Evolutionary conservation across 192 early-diverging fungal genomes (phyloP), one percentile per base, ranked within the genome.

Genomic region (Allomyces macrogynus): DNA sequence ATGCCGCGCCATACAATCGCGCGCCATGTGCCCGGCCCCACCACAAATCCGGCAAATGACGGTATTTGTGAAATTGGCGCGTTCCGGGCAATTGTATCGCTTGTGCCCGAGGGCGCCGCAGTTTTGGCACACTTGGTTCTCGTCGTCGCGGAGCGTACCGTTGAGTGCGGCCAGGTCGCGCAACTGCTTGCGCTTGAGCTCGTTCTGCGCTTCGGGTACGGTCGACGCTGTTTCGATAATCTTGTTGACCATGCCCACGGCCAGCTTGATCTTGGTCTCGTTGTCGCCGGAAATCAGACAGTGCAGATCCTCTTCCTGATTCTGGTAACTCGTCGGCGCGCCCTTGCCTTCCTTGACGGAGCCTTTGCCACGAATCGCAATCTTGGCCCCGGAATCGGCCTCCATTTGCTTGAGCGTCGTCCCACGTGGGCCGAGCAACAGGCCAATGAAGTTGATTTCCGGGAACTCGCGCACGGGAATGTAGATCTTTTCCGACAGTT

Each of bases 331-430:
- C 1, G 49, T 20, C 24, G 24, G 27, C 61, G 81, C 82, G 18
- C 78, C 76, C 63, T 87, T 86, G 16, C 95, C 95, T 69, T 98
- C 95, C 75, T 98, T 98, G 63, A 96, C 89, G 10, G 91, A 94
- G 14, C 95, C 95, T 54, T 84, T 80, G 43, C 95, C 95, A 63
- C 95, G 87, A 72, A 98, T 98, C 70, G 88, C 90, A 66, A 98
- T 93, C 70, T 96, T 96, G 49, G 88, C 86, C 0, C 93, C 93
- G 12, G 91, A 91, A 16, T 94, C 92, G 1, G 86, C 68, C 70
- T 96, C 92, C 79, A 98, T 92, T 69, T 91, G 90, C 68, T 96
- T 96, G 40, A 98, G 75, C 8, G 95, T 96, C 63, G 93, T 90
- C 64, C 95, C 95, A 63, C 95, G 92, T 23, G 95, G 95, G 18